Evolutionary conservation across 148 eudicot genomes (phyloP).

Genomic region (Polygonum aviculare): DNA sequence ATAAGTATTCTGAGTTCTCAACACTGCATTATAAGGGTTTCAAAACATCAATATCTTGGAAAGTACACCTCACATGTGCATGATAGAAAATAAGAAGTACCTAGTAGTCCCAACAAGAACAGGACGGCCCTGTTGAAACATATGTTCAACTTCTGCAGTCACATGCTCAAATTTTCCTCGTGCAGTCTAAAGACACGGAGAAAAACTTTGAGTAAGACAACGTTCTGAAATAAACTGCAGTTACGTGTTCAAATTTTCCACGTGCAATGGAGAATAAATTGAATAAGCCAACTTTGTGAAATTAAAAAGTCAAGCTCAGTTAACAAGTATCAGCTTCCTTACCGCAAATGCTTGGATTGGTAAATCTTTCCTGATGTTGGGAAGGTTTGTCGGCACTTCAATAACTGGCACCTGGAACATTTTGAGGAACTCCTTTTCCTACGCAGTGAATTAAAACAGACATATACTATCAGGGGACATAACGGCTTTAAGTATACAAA

Average conservation of each 20-base stretch:
- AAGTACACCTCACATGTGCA: background rate
- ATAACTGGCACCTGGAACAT: constrained; percentile 92
- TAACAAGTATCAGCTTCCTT: constrained; percentile 17
- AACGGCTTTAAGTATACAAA: background rate
- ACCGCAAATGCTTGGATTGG: constrained; percentile 96
- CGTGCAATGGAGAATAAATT: constrained; percentile 39
- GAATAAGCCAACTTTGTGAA: background rate
- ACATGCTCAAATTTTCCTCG: constrained; percentile 87
- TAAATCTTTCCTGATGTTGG: constrained; percentile 82
- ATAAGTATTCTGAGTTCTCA: constrained; percentile 85
- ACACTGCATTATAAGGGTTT: constrained; percentile 50
- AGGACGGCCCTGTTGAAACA: constrained; percentile 85
- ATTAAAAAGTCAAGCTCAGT: background rate
- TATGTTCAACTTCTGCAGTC: constrained; percentile 67
- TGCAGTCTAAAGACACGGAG: constrained; percentile 49
- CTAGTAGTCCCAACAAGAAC: constrained; percentile 97
- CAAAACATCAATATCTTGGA: background rate
- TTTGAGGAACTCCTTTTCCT: constrained; percentile 98
- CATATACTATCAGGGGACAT: constrained; percentile 3
- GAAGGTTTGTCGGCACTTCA: constrained; percentile 94
- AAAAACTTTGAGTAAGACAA: constrained; percentile 10
- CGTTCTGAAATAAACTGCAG: constrained; percentile 23
- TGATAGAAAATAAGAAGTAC: constrained; percentile 26
- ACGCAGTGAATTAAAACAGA: constrained; percentile 7
- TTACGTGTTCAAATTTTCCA: constrained; percentile 83